Base-by-base conservation (phyloP, 176 grass and related monocot genomes). In the Cymbopogon citratus region DNA sequence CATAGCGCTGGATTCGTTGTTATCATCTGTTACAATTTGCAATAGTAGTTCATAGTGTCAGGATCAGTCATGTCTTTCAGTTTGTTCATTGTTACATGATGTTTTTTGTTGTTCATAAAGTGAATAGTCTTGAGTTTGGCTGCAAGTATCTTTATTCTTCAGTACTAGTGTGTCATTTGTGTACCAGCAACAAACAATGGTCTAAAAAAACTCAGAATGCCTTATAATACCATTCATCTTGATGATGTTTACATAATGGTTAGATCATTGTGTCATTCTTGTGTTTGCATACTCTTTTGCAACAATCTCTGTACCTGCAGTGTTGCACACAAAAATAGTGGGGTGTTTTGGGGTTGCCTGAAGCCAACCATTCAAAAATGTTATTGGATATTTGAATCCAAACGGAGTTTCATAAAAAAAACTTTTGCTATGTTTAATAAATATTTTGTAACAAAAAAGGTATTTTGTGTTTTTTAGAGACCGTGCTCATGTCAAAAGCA, bases 11-110 rank as follows among this genome's bases (percentile, higher is more conserved):
- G 12, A 39, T 71, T 71, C 34, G 1, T 21, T 76, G 40, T 45
- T 76, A 8, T 25, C 12, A 14, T 13, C 23, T 24, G 24, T 57
- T 57, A 24, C 54, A 57, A 57, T 66, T 57, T 57, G 11, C 54
- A 57, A 57, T 66, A 25, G 33, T 63, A 62, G 12, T 65, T 7
- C 69, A 80, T 19, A 67, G 36, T 61, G 7, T 77, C 49, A 46
- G 36, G 35, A 34, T 57, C 12, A 63, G 57, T 27, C 25, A 45
- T 81, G 6, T 76, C 35, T 57, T 71, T 31, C 44, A 65, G 34
- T 46, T 76, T 75, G 9, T 81, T 62, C 80, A 12, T 28, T 67
- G 15, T 69, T 18, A 35, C 83, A 78, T 85, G 19, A 9, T 61
- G 74, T 15, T 80, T 52, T 71, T 29, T 49, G 46, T 65, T 66